A percentile compares a stretch with the other conserved stretches of the same genome.
These are phyloP conservation scores for Metschnikowia chrysomelidarum DNA, from an alignment of 805 yeast genomes.

Conservation along the genomic window DNA sequence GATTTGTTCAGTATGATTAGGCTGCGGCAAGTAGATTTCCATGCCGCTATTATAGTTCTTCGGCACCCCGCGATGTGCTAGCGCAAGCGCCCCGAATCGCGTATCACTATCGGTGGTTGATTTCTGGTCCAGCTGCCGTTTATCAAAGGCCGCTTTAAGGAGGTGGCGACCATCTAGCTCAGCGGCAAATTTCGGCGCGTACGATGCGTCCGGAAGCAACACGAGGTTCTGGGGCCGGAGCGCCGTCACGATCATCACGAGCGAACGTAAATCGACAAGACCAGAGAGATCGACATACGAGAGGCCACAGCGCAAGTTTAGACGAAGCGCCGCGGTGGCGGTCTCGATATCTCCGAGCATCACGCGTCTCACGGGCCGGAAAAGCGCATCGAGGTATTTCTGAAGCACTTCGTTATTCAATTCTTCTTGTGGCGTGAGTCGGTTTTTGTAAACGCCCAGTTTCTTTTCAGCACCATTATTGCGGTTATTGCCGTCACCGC, in stretches of 20 bases:
- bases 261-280: conserved; percentile 77
- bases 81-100: conserved; percentile 9
- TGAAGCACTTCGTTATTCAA: conserved; percentile 40
- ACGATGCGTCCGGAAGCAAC: conserved; percentile 47
- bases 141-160: conserved; percentile 28
- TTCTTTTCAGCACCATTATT: too few species aligned
- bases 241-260: conserved; percentile 71
- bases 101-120: conserved; percentile 16
- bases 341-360: conserved; percentile 19
- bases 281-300: conserved; percentile 82
- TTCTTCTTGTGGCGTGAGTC: conserved; percentile 43
- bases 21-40: conserved; percentile 29
- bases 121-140: conserved; percentile 29
- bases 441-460: conserved; percentile 21
- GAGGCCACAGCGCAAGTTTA: conserved; percentile 64
- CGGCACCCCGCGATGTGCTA: conserved; percentile 13
- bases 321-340: conserved; percentile 15
- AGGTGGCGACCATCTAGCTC: conserved; percentile 28
- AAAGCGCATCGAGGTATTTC: conserved; percentile 47
- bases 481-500: conserved; percentile 2
- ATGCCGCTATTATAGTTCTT: conserved; percentile 22
- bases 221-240: conserved; percentile 76
- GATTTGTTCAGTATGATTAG: conserved; percentile 45
- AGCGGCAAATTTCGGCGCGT: conserved; percentile 16
- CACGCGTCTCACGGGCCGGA: conserved; percentile 50